Percentiles rank a stretch among this genome's conserved stretches.
Evolutionary conservation across 179 eudicot species (phyloP).

Genomic region (Beta corolliflora): DNA sequence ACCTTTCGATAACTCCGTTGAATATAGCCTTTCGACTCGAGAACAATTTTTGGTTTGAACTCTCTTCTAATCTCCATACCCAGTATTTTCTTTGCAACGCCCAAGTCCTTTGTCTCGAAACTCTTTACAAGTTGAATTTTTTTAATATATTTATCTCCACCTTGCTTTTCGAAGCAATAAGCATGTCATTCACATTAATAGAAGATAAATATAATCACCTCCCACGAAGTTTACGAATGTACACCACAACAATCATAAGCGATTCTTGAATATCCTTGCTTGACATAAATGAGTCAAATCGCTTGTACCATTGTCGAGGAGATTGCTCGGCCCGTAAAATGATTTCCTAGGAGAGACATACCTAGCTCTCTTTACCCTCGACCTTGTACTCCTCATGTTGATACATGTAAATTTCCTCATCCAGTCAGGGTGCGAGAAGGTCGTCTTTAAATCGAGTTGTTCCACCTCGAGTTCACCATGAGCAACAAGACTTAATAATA

Average conservation of each 20-base stretch:
- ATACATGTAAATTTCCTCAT: neutral
- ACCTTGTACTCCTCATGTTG: neutral
- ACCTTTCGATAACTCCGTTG: too few species aligned
- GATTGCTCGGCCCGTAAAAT: neutral
- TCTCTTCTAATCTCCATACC: too few species aligned
- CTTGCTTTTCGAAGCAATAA: too few species aligned
- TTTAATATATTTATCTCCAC: too few species aligned
- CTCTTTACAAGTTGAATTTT: too few species aligned
- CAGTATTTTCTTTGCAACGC: too few species aligned
- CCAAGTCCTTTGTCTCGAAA: too few species aligned
- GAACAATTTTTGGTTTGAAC: too few species aligned
- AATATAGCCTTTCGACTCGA: too few species aligned
- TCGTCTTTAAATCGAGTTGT: neutral
- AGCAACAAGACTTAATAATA: neutral
- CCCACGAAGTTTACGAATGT: neutral
- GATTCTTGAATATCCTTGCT: neutral
- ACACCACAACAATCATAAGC: neutral
- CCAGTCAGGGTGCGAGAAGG: neutral
- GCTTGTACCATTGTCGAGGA: neutral
- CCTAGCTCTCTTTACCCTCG: neutral
- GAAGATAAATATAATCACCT: too few species aligned
- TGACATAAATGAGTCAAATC: neutral
- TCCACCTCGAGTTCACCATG: neutral
- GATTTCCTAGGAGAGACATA: neutral
- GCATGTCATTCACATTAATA: too few species aligned